Percentiles rank a stretch among this genome's conserved stretches.
Conservation (phyloP, 495 filamentous ascomycete genomes). For the Aspergillus bertholletiae region DNA sequence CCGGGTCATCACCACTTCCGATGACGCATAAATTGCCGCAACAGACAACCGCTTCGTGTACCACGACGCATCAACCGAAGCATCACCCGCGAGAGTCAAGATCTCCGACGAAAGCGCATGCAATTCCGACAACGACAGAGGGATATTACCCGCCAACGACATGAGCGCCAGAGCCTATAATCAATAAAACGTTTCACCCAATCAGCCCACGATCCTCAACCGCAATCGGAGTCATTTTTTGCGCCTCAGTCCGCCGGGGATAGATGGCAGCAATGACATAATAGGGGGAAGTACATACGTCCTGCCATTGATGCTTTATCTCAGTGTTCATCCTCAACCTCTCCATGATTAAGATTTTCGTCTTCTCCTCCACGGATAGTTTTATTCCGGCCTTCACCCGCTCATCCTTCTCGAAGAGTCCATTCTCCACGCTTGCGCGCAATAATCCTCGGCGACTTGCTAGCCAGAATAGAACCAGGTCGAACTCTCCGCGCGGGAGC, state of each 20-base stretch:
- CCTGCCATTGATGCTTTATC: slow-evolving; percentile 75
- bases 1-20: slow-evolving; percentile 90
- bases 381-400: slow-evolving; percentile 2
- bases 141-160: slow-evolving; percentile 73
- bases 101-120: slow-evolving; percentile 83
- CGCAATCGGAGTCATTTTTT: too few species aligned
- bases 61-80: slow-evolving; percentile 77
- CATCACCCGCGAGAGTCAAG: slow-evolving; percentile 76
- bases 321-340: slow-evolving; percentile 67
- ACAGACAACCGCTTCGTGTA: slow-evolving; percentile 84
- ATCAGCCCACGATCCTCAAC: too few species aligned
- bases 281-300: slow-evolving; percentile 51
- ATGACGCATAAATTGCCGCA: slow-evolving; percentile 75
- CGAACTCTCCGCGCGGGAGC: slow-evolving; percentile 74
- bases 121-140: slow-evolving; percentile 74
- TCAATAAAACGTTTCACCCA: too few species aligned
- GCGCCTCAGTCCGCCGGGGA: neutral
- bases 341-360: slow-evolving; percentile 64
- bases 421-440: slow-evolving; percentile 47
- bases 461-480: slow-evolving; percentile 79
- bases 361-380: slow-evolving; percentile 49
- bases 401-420: slow-evolving; percentile 15
- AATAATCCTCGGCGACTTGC: slow-evolving; percentile 60
- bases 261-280: neutral
- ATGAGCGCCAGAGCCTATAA: slow-evolving; percentile 85